Conservation (phyloP, 2,329 filamentous ascomycete species). For the Phaeosphaeria sp. region DNA sequence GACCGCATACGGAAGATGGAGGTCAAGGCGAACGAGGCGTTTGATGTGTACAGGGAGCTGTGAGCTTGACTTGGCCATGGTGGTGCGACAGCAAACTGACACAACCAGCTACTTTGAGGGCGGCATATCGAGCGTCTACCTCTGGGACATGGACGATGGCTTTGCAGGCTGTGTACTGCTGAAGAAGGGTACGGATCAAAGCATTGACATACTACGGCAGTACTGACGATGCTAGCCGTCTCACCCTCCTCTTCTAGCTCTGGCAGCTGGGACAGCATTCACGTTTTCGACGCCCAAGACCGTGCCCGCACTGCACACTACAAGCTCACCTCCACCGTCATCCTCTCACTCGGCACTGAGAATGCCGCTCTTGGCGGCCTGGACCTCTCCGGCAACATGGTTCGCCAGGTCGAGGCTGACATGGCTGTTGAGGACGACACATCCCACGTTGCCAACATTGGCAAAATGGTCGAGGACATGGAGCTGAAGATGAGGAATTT, state of each 20-base stretch:
- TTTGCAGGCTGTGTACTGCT: constrained; percentile 95
- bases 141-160: constrained; percentile 97
- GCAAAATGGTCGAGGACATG: constrained; percentile 94
- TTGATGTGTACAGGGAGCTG: constrained; percentile 94
- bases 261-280: constrained; percentile 96
- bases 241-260: constrained; percentile 70
- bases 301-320: constrained; percentile 92
- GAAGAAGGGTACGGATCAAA: constrained; percentile 77
- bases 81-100: constrained; percentile 25
- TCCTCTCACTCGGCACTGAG: constrained; percentile 80
- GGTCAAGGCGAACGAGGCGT: constrained; percentile 90
- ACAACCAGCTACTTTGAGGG: constrained; percentile 81
- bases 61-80: constrained; percentile 46
- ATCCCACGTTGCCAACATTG: constrained; percentile 95
- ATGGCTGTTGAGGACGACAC: constrained; percentile 87
- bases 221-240: constrained; percentile 61
- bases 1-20: constrained; percentile 94
- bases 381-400: constrained; percentile 97
- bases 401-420: constrained; percentile 91
- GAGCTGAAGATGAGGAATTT: constrained; percentile 99
- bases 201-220: not conserved
- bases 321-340: constrained; percentile 96
- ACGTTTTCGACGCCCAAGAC: constrained; percentile 97
- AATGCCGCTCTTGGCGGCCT: constrained; percentile 76
- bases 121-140: constrained; percentile 93